Percentiles rank a stretch among this genome's conserved stretches.
Conservation (phyloP, 768 basidiomycete species). For the Melanogaster broomeanus region DNA sequence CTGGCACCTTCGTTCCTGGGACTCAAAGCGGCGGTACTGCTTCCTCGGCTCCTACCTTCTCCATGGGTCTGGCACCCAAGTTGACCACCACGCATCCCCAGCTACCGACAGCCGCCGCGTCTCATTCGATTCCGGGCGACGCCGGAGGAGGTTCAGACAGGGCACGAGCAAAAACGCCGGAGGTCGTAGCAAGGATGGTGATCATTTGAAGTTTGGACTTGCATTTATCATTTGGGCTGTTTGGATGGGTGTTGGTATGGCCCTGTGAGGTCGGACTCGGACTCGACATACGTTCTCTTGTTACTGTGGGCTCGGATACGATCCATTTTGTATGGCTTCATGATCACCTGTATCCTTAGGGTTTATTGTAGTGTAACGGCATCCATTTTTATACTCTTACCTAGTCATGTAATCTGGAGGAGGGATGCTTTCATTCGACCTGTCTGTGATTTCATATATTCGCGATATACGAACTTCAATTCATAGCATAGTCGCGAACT, state of each 20-base stretch:
- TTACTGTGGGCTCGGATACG: no score
- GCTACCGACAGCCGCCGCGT: conserved; percentile 1
- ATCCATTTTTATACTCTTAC: no score
- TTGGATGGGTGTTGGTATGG: conserved; percentile 57
- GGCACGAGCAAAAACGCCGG: conserved; percentile 18
- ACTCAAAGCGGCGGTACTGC: neutral
- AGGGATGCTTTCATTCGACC: no score
- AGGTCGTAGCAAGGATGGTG: conserved; percentile 28
- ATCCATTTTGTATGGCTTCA: no score
- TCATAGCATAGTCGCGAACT: no score
- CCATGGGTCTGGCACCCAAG: conserved; percentile 2
- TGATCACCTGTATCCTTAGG: no score
- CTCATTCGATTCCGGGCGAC: conserved; percentile 5
- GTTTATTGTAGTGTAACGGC: no score
- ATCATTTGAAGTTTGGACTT: conserved; percentile 45
- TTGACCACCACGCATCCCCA: neutral
- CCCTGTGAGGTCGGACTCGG: no score
- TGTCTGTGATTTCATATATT: no score
- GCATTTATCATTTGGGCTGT: conserved; percentile 59
- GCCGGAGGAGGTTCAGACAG: neutral
- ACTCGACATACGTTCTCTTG: no score
- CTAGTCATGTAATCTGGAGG: no score
- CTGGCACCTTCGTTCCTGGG: neutral
- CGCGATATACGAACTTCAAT: no score
- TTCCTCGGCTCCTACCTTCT: neutral